Conservation (phyloP, 2,329 filamentous ascomycete species). For the Sarocladium kiliense region DNA sequence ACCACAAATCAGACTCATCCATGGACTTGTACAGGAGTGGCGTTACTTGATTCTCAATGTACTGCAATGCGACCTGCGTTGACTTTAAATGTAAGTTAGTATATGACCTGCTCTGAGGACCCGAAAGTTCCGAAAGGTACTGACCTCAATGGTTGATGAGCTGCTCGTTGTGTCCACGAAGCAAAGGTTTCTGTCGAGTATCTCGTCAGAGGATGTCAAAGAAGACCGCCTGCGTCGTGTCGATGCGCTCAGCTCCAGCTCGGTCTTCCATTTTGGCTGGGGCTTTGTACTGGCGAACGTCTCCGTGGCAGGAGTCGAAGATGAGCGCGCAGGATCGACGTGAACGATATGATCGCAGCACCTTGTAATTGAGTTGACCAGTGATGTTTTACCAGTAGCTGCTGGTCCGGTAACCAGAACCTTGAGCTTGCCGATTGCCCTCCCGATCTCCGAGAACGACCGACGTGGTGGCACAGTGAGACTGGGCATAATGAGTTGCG, state of each 20-base stretch:
- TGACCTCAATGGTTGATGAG: conserved; percentile 43
- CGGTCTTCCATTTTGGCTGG: conserved; percentile 86
- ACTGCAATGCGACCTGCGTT: conserved; percentile 44
- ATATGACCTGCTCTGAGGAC: background rate
- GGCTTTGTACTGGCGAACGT: conserved; percentile 76
- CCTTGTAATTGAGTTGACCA: conserved; percentile 85
- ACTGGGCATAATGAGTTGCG: conserved; percentile 96
- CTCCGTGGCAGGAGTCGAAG: conserved; percentile 40
- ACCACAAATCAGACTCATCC: conserved; percentile 68
- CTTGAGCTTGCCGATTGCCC: conserved; percentile 78
- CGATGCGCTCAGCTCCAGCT: conserved; percentile 58
- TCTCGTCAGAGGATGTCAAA: conserved; percentile 47
- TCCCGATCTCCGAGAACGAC: conserved; percentile 85
- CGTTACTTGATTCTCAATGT: conserved; percentile 55
- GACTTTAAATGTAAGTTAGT: background rate
- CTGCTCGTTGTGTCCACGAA: conserved; percentile 78
- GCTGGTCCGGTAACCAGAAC: conserved; percentile 78
- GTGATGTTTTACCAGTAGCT: conserved; percentile 80
- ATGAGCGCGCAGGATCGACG: conserved; percentile 60
- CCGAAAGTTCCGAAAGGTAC: conserved; percentile 38
- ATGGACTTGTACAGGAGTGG: conserved; percentile 44
- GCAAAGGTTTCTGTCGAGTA: conserved; percentile 87
- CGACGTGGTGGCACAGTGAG: conserved; percentile 83
- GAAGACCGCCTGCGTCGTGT: conserved; percentile 59
- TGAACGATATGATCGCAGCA: conserved; percentile 89